phyloP scores from a whole-genome alignment of 139 green algal genomes.

The Micractinium sp. region DNA sequence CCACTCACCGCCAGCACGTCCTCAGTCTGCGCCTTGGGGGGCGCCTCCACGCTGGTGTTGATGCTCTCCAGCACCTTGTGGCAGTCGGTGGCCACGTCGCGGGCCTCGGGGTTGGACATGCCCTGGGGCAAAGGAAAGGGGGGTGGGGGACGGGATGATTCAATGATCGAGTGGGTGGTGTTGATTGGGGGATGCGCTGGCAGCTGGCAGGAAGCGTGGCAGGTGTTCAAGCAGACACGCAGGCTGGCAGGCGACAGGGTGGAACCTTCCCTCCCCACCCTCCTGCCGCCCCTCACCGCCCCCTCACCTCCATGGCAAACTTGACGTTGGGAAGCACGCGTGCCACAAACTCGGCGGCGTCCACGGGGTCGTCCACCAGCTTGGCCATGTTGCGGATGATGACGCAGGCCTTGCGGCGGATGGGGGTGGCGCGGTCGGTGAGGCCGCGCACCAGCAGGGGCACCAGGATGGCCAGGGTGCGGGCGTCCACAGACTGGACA shows the following conservation, averaged over 20 bases:
- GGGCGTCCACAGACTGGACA: conserved; percentile 64
- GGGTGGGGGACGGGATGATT: too few relatives aligned
- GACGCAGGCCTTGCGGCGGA: conserved; percentile 67
- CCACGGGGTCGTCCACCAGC: conserved; percentile 65
- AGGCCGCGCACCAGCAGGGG: conserved; percentile 74
- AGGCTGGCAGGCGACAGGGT: too few relatives aligned
- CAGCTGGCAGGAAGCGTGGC: too few relatives aligned
- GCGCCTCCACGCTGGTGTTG: conserved; percentile 39
- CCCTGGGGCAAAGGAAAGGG: conserved; percentile 6
- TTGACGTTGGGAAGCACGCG: conserved; percentile 73
- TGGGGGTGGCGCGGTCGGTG: conserved; percentile 64
- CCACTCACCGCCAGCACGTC: conserved; percentile 30
- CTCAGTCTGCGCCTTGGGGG: conserved; percentile 10
- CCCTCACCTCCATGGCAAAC: conserved; percentile 43
- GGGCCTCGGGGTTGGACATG: conserved; percentile 73
- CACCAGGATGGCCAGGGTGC: conserved; percentile 73
- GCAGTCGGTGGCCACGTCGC: conserved; percentile 50
- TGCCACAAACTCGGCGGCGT: conserved; percentile 73
- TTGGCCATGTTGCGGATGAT: conserved; percentile 87
- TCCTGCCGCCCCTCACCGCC: too few relatives aligned
- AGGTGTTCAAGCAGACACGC: too few relatives aligned
- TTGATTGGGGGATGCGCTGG: too few relatives aligned
- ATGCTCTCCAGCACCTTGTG: conserved; percentile 43
- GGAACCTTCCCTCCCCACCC: too few relatives aligned
- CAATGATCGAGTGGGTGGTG: too few relatives aligned